Base-by-base conservation (phyloP, 1,139 yeast genomes). In the Taphrina confusa region DNA sequence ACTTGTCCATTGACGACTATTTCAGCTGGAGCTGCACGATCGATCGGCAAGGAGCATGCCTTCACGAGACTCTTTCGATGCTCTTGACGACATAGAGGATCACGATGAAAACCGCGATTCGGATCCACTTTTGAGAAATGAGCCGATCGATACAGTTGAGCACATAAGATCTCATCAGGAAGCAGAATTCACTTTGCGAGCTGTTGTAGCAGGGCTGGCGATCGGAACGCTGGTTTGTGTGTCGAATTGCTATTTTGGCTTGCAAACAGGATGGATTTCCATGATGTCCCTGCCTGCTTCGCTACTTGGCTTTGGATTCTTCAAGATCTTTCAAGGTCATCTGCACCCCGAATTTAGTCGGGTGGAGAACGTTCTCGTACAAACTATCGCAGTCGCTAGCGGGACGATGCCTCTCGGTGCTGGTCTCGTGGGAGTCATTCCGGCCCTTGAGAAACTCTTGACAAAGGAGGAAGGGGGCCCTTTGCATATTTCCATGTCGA, bases 231-330 rank as follows among this genome's bases (percentile, higher is more conserved):
- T 91, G 30, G 91, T 91, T 28, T 76, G 91, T 37, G 75, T 90
- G 22, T 88, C 96, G 2, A 92, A 92, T 71, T 92, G 92, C 75
- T 97, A 91, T 70, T 92, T 92, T 72, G 98, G 98, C 0, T 76
- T 92, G 28, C 98, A 92, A 70, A 91, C 65, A 0, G 98, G 98
- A 1, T 92, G 98, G 98, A 97, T 92, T 1, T 89, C 96, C 6
- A 92, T 92, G 98, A 92, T 92, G 98, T 87, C 96, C n/a, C 76
- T 92, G 61, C 97, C 98, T 0, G 86, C 96, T 4, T 96, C 97
- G 4, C 73, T 92, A 57, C 73, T 92, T 22, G 97, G 95, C 0
- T 91, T 83, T 72, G 87, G 96, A 0, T 75, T 86, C 23, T 92
- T 91, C 74, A 85, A 82, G 66, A 67, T 75, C 0, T 66, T 81